Evolutionary conservation across 768 basidiomycete species (phyloP).

Genomic region (Russula virescens): DNA sequence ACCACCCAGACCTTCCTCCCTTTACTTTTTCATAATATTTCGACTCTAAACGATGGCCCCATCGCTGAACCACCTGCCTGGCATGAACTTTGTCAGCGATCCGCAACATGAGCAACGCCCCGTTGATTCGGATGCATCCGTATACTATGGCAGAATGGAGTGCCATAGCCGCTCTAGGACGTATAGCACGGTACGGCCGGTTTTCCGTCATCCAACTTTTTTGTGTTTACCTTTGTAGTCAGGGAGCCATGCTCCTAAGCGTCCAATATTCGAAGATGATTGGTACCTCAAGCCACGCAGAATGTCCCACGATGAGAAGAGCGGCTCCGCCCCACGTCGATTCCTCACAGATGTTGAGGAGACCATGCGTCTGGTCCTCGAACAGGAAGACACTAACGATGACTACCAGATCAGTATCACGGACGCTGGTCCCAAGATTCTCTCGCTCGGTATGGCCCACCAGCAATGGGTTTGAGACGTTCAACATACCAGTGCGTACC

Average conservation of each 20-base stretch:
- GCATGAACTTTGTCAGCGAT: slow-evolving; percentile 64
- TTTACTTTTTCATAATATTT: slow-evolving; percentile 6
- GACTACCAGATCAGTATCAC: slow-evolving; percentile 96
- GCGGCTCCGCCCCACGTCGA: slow-evolving; percentile 63
- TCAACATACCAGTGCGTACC: slow-evolving; percentile 78
- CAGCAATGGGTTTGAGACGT: slow-evolving; percentile 96
- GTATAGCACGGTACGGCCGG: slow-evolving; percentile 68
- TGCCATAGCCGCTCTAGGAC: slow-evolving; percentile 78
- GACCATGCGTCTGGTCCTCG: slow-evolving; percentile 91
- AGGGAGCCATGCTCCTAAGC: slow-evolving; percentile 43
- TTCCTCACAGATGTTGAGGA: slow-evolving; percentile 98
- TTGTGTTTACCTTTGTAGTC: not conserved
- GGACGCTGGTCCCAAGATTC: slow-evolving; percentile 94
- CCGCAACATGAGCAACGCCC: slow-evolving; percentile 34
- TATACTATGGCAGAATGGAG: slow-evolving; percentile 80
- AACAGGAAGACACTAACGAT: slow-evolving; percentile 96
- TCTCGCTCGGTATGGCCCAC: slow-evolving; percentile 95
- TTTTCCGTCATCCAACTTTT: not conserved
- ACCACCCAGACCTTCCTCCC: not conserved
- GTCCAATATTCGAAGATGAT: slow-evolving; percentile 74
- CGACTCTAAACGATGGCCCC: slow-evolving; percentile 50
- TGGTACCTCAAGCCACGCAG: slow-evolving; percentile 66
- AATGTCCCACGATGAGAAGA: slow-evolving; percentile 91
- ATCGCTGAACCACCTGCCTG: slow-evolving; percentile 54
- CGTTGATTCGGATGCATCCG: slow-evolving; percentile 62